Evolutionary conservation across 176 grass and related monocot species (phyloP), one percentile per base, ranked within the genome.

Genomic region (Aegilops umbellulata): DNA sequence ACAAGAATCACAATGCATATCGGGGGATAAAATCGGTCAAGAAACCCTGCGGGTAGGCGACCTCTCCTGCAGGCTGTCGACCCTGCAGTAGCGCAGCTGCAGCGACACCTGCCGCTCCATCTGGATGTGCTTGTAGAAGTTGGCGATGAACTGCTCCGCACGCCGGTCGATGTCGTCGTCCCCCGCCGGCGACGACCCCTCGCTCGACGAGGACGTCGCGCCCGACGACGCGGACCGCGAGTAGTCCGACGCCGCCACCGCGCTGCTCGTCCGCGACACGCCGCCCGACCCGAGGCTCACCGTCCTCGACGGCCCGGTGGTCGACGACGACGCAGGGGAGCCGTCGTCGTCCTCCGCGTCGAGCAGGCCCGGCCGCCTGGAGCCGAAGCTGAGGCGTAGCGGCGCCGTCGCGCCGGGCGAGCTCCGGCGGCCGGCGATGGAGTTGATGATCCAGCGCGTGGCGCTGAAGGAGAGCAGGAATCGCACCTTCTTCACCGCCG

Each of bases 41-140:
- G 19, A 2, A 2, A 58, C 55, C 55, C 55, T 58, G 26, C 67
- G 65, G 25, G 74, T 39, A 41, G 84, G 80, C 67, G 80, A 72
- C 76, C 84, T 80, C 22, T 89, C 92, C 49, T 23, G 16, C 4
- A 81, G 78, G 69, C 74, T 88, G 19, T 79, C 79, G 16, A 34
- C 71, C 61, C 73, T 41, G 51, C 83, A 65, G 42, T 97, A 97
- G 0, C 82, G 86, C 22, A 97, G 88, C 79, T 93, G 77, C 53
- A 97, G 88, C 1, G 95, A 97, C 36, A 97, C 86, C 90, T 97
- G 92, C 39, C 95, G 90, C 69, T 97, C 95, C 90, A 94, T 84
- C 69, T 83, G 78, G 47, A 94, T 86, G 51, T 91, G 95, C 67
- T 64, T 46, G 83, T 92, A 79, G 84, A 97, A 97, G 14, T 82